A percentile compares a stretch with the other conserved stretches of the same genome.
phyloP scores from a whole-genome alignment of 2,329 filamentous ascomycete species.

The Cladosporium oxysporum region DNA sequence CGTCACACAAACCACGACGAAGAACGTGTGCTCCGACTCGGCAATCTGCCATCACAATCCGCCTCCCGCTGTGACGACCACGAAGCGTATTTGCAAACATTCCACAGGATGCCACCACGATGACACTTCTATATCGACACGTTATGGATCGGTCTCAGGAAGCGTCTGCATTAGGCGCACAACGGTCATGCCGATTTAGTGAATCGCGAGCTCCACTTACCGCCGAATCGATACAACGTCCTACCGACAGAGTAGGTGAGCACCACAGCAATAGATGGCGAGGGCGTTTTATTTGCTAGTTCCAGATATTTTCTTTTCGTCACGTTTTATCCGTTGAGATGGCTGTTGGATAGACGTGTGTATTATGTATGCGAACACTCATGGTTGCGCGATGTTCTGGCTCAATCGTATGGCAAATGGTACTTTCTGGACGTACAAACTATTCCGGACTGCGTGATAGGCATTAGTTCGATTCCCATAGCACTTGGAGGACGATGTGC shows the following conservation, averaged over 20 bases:
- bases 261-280: background rate
- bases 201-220: background rate
- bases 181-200: background rate
- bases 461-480: background rate
- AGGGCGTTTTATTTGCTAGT: background rate
- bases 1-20: background rate
- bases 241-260: background rate
- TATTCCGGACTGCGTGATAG: background rate
- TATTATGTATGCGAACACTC: background rate
- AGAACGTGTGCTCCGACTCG: background rate
- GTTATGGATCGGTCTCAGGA: slow-evolving; percentile 1
- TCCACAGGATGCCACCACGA: slow-evolving; percentile 4
- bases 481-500: background rate
- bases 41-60: background rate
- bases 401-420: background rate
- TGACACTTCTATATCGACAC: background rate
- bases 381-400: background rate
- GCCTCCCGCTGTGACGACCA: background rate
- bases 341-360: background rate
- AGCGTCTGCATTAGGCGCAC: slow-evolving; percentile 7
- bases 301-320: background rate
- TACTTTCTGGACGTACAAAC: background rate
- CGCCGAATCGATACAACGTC: background rate
- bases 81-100: background rate
- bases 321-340: background rate